Conservation (phyloP, 148 eudicot species). For the Camellia sinensis region DNA sequence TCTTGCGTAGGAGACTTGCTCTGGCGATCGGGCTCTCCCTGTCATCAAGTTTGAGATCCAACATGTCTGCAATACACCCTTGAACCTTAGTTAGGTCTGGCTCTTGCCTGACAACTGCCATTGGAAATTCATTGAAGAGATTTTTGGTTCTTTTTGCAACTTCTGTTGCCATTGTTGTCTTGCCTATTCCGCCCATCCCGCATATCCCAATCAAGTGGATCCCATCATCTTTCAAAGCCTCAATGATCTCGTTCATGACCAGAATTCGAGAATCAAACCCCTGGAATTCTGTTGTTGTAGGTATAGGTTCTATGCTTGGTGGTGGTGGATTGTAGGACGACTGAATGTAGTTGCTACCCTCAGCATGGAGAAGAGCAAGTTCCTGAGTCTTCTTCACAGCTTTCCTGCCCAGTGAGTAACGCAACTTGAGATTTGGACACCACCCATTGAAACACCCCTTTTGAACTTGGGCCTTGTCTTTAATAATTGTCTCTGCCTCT, state of each 20-base stretch:
- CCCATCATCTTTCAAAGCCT: not conserved
- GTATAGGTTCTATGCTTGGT: conserved; percentile 21
- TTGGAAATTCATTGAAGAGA: conserved; percentile 44
- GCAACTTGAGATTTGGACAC: conserved; percentile 5
- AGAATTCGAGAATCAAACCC: too few relatives aligned
- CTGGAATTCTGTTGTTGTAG: not conserved
- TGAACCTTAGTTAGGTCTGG: conserved; percentile 30
- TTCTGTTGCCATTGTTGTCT: conserved; percentile 16
- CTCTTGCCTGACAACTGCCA: conserved; percentile 39
- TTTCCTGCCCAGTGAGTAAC: conserved; percentile 12
- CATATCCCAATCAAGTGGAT: conserved; percentile 11
- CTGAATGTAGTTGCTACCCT: too few relatives aligned
- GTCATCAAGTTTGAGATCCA: conserved; percentile 18
- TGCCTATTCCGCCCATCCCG: conserved; percentile 21
- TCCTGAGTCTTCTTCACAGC: conserved; percentile 7
- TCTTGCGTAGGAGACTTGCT: too few relatives aligned
- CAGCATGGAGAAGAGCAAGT: not conserved
- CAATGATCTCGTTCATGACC: conserved; percentile 14
- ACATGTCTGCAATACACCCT: conserved; percentile 32
- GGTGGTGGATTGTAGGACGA: conserved; percentile 22
- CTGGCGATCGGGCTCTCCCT: too few relatives aligned
- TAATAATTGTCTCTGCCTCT: not conserved
- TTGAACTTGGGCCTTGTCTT: not conserved
- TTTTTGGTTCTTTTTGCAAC: not conserved
- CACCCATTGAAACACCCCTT: not conserved